These are phyloP conservation scores for Cymbidium sinense DNA, from an alignment of 106 monocot species.

Conservation along the genomic window DNA sequence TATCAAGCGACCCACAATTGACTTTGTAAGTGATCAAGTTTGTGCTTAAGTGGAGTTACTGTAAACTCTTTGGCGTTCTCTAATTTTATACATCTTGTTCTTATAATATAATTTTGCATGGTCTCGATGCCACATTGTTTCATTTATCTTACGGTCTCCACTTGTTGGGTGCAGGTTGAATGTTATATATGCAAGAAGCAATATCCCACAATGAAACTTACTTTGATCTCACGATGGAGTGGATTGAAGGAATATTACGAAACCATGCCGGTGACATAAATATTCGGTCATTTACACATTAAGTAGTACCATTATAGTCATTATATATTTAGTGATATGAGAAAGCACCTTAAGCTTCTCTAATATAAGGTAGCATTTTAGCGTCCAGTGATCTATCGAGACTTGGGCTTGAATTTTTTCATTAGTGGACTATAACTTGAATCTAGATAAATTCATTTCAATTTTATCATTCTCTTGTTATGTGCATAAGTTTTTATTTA, in stretches of 20 bases:
- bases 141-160: conserved; percentile 5
- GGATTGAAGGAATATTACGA: conserved; percentile 49
- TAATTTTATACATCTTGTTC: background rate
- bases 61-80: background rate
- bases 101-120: background rate
- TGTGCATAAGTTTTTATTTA: too few species aligned
- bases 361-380: background rate
- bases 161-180: conserved; percentile 20
- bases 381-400: background rate
- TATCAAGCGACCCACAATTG: conserved; percentile 12
- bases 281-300: conserved; percentile 44
- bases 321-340: background rate
- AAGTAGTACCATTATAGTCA: background rate
- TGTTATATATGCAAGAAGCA: conserved; percentile 63
- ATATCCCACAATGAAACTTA: conserved; percentile 46
- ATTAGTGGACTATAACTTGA: too few species aligned
- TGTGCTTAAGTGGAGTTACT: background rate
- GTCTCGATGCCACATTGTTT: background rate
- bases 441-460: too few species aligned
- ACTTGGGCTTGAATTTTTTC: background rate
- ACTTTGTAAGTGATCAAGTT: conserved; percentile 32
- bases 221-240: conserved; percentile 60
- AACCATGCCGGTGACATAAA: conserved; percentile 57
- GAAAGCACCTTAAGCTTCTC: background rate
- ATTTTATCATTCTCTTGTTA: too few species aligned